Evolutionary conservation across 2,329 filamentous ascomycete species (phyloP), one percentile per base, ranked within the genome.

Genomic region (Hysterium pulicare): DNA sequence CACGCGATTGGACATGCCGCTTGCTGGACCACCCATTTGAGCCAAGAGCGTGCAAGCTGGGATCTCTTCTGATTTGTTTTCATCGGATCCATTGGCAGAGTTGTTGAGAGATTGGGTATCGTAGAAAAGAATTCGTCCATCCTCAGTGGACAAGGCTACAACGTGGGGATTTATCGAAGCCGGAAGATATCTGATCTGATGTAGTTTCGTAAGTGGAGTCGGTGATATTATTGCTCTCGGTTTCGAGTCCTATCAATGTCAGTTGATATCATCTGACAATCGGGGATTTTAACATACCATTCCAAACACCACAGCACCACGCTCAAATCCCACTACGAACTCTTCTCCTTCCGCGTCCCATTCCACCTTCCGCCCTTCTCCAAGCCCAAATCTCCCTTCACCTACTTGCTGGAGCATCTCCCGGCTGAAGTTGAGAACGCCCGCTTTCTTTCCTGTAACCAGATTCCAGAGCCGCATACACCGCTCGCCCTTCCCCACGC

Each of bases 381-480:
- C 90, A 33, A 82, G 84, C 33, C 83, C 81, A 64, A 84, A 83
- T 64, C 81, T 82, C 33, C 83, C 79, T 71, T 95, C 89, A 34
- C 87, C 88, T 9, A 86, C 79, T 54, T 86, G 82, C 33, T 79
- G 74, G 40, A 97, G 73, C 57, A 93, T 76, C 0, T 84, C 79
- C 44, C 79, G 77, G 51, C 79, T 79, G 64, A 97, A 97, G 62
- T 87, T 93, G 54, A 98, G 71, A 40, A 95, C 90, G 22, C 90
- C 89, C 1, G 90, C 90, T 71, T 95, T 96, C 72, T 91, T 95
- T 13, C 90, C 93, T 2, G 91, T 97, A 51, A 97, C 90, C 50
- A 98, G 67, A 61, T 98, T 97, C 93, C 93, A 98, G 51, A 97
- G 68, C 50, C 93, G 76, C 87, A 98, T 94, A 59, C 84, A 89